phyloP scores from a whole-genome alignment of 768 basidiomycete species.

The Hericium rajendrae region DNA sequence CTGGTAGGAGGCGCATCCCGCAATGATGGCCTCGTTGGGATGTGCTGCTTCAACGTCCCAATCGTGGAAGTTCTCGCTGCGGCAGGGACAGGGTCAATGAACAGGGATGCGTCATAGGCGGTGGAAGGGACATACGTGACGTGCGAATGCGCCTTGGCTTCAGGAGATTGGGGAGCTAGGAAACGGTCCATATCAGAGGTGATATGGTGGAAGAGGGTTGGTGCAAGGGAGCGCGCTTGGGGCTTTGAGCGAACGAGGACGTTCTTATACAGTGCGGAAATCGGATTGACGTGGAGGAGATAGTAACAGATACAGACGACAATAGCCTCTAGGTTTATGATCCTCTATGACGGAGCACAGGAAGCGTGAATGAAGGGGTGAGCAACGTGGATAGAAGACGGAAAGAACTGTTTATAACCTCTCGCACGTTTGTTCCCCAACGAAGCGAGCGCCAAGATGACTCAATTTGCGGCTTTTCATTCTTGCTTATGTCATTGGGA shows the following conservation, averaged over 20 bases:
- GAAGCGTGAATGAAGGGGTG: conserved; percentile 1
- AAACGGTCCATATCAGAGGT: conserved; percentile 49
- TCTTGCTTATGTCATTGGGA: neutral
- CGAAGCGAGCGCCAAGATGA: neutral
- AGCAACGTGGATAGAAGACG: conserved; percentile 8
- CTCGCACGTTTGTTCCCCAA: conserved; percentile 12
- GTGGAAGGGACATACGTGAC: conserved; percentile 41
- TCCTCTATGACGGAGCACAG: neutral
- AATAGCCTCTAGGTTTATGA: neutral
- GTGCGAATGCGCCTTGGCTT: conserved; percentile 61
- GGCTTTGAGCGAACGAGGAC: neutral
- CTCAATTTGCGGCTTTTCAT: neutral
- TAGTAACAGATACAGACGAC: neutral
- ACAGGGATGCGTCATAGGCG: neutral
- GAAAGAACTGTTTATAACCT: conserved; percentile 1
- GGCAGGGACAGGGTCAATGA: conserved; percentile 13
- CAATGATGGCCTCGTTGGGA: conserved; percentile 64
- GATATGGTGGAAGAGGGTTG: too few relatives aligned
- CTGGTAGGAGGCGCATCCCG: conserved; percentile 72
- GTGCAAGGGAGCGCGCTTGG: too few relatives aligned
- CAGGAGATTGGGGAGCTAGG: conserved; percentile 63
- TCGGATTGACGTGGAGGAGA: neutral
- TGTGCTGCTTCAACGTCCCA: conserved; percentile 68
- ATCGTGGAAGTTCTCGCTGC: conserved; percentile 54
- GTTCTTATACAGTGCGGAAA: neutral